Evolutionary conservation across 768 basidiomycete genomes (phyloP).

Genomic region (Hypsizygus marmoreus): DNA sequence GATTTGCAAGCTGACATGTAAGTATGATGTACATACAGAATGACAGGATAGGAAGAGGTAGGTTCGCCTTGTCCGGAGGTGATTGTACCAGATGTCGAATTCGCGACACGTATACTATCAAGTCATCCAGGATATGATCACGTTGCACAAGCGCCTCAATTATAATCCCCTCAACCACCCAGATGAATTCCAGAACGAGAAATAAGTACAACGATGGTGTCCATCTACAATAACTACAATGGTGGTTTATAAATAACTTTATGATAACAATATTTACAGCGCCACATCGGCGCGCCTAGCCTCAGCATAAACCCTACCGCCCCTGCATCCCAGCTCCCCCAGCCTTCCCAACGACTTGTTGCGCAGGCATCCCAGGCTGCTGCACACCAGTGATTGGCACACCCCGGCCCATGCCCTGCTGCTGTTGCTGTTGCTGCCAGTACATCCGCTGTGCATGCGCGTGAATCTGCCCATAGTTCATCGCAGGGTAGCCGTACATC

Average conservation of each 20-base stretch:
- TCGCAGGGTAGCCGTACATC: slow-evolving; percentile 16
- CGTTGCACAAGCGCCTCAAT: not conserved
- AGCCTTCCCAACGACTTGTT: slow-evolving; percentile 11
- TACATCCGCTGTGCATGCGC: slow-evolving; percentile 4
- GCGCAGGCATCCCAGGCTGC: slow-evolving; percentile 10
- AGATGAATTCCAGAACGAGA: not conserved
- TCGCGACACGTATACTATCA: too few relatives aligned
- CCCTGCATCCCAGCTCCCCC: slow-evolving; percentile 15
- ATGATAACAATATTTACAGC: too few relatives aligned
- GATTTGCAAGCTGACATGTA: too few relatives aligned
- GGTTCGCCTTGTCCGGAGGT: too few relatives aligned
- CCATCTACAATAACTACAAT: not conserved
- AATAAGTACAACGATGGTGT: slow-evolving; percentile 6
- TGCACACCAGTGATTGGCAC: slow-evolving; percentile 7
- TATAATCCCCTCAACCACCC: not conserved
- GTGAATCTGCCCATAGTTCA: slow-evolving; percentile 16
- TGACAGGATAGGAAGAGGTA: too few relatives aligned
- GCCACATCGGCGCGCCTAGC: not conserved
- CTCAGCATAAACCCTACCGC: slow-evolving; percentile 2
- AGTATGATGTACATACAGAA: too few relatives aligned
- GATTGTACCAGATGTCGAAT: too few relatives aligned
- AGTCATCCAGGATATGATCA: too few relatives aligned
- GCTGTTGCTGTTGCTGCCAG: slow-evolving; percentile 2
- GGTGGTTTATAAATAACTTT: not conserved
- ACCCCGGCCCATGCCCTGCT: slow-evolving; percentile 10